Percentiles rank a stretch among this genome's conserved stretches.
Conservation (phyloP, 345 rosid species). For the Camelina sativa region DNA sequence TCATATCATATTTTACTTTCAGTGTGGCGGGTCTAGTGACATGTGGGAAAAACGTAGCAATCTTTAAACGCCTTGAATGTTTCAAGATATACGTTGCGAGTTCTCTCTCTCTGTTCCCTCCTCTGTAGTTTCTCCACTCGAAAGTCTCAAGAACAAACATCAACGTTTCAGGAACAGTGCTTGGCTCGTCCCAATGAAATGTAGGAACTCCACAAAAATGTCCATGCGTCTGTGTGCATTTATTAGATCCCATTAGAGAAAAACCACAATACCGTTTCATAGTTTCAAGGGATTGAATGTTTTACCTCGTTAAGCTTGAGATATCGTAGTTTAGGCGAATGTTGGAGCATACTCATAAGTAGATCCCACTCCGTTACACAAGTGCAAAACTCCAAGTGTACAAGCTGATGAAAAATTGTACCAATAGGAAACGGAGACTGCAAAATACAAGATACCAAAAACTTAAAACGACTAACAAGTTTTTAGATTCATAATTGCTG, state of each 20-base stretch:
- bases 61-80: not conserved
- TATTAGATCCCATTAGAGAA: not conserved
- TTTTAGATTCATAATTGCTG: not conserved
- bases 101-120: not conserved
- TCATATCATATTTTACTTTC: not conserved
- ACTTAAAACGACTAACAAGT: not conserved
- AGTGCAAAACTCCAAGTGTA: conserved; percentile 28
- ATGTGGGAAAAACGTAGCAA: not conserved
- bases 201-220: not conserved
- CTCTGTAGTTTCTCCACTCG: conserved; percentile 34
- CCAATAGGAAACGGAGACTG: conserved; percentile 25
- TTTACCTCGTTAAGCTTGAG: conserved; percentile 27
- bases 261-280: not conserved
- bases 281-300: not conserved
- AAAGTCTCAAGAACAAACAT: conserved; percentile 25
- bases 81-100: conserved; percentile 12
- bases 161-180: conserved; percentile 22
- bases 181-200: conserved; percentile 22
- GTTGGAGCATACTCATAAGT: conserved; percentile 29
- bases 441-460: not conserved
- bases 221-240: not conserved
- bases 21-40: not conserved
- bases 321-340: conserved; percentile 26
- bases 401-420: conserved; percentile 21
- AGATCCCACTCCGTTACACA: conserved; percentile 9